Evolutionary conservation across 345 rosid genomes (phyloP), one percentile per base, ranked within the genome.

Genomic region (Arabis hirsuta): DNA sequence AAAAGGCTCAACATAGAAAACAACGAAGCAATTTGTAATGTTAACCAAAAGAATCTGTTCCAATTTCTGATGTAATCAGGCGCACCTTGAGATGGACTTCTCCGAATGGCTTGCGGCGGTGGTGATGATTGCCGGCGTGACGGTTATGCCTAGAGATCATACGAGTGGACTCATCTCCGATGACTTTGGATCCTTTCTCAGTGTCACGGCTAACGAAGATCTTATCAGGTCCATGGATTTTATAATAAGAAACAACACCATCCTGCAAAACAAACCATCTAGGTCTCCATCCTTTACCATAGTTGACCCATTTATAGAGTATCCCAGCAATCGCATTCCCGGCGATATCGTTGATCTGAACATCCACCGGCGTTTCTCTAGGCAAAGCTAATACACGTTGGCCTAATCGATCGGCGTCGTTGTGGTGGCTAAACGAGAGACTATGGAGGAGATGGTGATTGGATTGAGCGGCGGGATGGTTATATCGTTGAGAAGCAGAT

Each of bases 251-350:
- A 73, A 96, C 58, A 22, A 96, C 99, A 12, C 99, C 99, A 56
- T 95, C 99, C 51, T 92, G 94, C 78, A 95, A 79, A 11, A 86
- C 91, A 65, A 95, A 92, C 99, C 99, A 95, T 75, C 99, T 77
- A 10, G 97, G 90, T 76, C 98, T 71, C 99, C 99, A 95, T 7
- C 99, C 99, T 78, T 77, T 88, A 34, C 99, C 97, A 76, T 95
- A 95, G 81, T 92, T 95, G 80, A 92, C 99, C 99, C 99, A 95
- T 82, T 95, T 95, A 41, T 87, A 56, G 41, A 95, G 83, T 13
- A 90, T 79, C 47, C 99, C 99, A 0, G 94, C 85, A 34, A 90
- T 87, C 51, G 98, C 98, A 66, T 85, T 90, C 72, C 98, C 96
- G 3, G 90, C 89, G 51, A 95, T 83, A 73, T 87, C 96, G 69